Conservation (phyloP, 345 rosid species). For the Abelmoschus esculentus region DNA sequence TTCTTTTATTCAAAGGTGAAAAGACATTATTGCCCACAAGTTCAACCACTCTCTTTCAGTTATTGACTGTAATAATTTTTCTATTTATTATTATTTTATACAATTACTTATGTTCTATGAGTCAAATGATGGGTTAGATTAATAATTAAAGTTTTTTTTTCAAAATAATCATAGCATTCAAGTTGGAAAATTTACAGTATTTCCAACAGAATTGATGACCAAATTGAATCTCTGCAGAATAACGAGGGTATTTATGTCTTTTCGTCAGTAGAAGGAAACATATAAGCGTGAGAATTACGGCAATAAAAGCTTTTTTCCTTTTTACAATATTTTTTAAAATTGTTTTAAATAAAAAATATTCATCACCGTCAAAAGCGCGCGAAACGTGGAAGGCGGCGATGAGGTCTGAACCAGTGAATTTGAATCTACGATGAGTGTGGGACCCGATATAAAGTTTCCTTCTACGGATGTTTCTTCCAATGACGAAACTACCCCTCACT, state of each 20-base stretch:
- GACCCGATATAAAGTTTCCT: slow-evolving; percentile 14
- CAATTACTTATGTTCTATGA: no score
- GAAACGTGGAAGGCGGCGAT: slow-evolving; percentile 19
- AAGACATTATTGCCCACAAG: neutral
- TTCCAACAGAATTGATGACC: neutral
- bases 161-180: no score
- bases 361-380: slow-evolving; percentile 34
- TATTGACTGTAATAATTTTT: neutral
- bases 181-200: neutral
- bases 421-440: neutral
- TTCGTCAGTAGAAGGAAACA: neutral
- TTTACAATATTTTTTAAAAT: neutral
- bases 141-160: no score
- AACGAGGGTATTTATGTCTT: slow-evolving; percentile 21
- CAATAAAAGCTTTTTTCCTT: no score
- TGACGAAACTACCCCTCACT: neutral
- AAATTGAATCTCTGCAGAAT: neutral
- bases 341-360: neutral
- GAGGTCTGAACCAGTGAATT: slow-evolving; percentile 23
- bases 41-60: neutral
- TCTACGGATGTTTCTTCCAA: neutral
- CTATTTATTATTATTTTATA: no score
- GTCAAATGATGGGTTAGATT: no score
- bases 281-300: slow-evolving; percentile 3
- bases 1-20: neutral